Evolutionary conservation across 495 filamentous ascomycete species (phyloP).

Genomic region (Penicillium subrubescens): DNA sequence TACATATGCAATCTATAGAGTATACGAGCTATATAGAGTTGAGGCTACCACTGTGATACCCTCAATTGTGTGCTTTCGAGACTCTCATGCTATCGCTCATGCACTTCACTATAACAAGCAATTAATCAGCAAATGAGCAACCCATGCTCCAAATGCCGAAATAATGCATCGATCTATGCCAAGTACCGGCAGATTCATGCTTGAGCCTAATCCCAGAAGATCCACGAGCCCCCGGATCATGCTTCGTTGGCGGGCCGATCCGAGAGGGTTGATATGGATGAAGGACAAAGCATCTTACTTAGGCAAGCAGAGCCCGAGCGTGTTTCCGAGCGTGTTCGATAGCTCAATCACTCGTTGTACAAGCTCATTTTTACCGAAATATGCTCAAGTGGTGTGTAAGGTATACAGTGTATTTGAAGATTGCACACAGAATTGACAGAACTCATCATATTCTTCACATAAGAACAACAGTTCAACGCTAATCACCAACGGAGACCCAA

Average conservation of each 20-base stretch:
- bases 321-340: background rate
- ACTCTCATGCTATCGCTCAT: too few species aligned
- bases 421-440: conserved; percentile 15
- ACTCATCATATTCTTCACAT: conserved; percentile 47
- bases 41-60: too few species aligned
- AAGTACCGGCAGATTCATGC: conserved; percentile 2
- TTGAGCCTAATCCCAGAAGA: background rate
- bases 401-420: background rate
- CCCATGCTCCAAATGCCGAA: background rate
- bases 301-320: background rate
- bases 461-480: conserved; percentile 43
- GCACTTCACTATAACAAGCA: too few species aligned
- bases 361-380: background rate
- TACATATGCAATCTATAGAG: too few species aligned
- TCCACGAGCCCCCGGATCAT: background rate
- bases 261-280: background rate
- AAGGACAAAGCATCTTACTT: background rate
- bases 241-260: background rate
- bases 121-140: too few species aligned
- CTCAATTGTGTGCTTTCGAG: too few species aligned
- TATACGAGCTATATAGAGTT: too few species aligned
- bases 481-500: conserved; percentile 43
- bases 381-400: background rate
- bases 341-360: background rate
- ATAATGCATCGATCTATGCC: background rate